These are phyloP conservation scores for Solanum aculeatissimum DNA, from an alignment of 305 asterid genomes.

Conservation along the genomic window DNA sequence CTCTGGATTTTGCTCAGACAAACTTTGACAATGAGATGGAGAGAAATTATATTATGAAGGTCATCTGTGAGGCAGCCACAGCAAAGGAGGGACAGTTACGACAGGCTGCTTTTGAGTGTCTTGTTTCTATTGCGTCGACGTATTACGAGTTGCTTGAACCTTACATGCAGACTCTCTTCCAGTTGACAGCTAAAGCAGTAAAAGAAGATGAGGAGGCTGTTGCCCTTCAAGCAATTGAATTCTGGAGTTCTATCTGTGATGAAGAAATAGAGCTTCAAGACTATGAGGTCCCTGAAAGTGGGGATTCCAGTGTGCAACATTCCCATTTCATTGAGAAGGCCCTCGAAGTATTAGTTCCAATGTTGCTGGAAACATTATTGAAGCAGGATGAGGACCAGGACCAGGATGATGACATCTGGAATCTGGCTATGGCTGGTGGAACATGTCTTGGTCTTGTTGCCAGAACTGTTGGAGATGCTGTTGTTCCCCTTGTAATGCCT, in stretches of 20 bases:
- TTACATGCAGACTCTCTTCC: slow-evolving; percentile 72
- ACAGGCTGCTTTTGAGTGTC: slow-evolving; percentile 88
- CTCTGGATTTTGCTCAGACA: slow-evolving; percentile 86
- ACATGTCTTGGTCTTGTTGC: slow-evolving; percentile 85
- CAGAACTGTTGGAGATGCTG: slow-evolving; percentile 74
- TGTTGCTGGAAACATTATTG: slow-evolving; percentile 78
- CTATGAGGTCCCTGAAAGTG: slow-evolving; percentile 61
- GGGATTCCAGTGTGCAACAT: slow-evolving; percentile 45
- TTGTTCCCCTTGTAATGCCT: slow-evolving; percentile 85
- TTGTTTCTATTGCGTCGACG: slow-evolving; percentile 78
- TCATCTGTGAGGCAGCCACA: slow-evolving; percentile 68
- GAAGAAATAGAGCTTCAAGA: slow-evolving; percentile 85
- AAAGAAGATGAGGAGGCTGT: slow-evolving; percentile 75
- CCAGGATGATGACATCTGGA: slow-evolving; percentile 92
- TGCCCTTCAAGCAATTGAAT: slow-evolving; percentile 88
- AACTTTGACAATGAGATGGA: slow-evolving; percentile 83
- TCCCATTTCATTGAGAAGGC: slow-evolving; percentile 73
- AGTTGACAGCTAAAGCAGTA: slow-evolving; percentile 76
- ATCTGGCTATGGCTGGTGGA: slow-evolving; percentile 94
- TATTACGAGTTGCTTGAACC: slow-evolving; percentile 75
- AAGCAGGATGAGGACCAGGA: slow-evolving; percentile 93
- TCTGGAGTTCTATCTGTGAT: slow-evolving; percentile 95
- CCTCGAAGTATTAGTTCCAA: slow-evolving; percentile 62
- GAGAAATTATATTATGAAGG: slow-evolving; percentile 80
- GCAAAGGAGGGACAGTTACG: slow-evolving; percentile 65